Conservation (phyloP, 192 early-diverging fungal species). For the Oehlia diaphana region DNA sequence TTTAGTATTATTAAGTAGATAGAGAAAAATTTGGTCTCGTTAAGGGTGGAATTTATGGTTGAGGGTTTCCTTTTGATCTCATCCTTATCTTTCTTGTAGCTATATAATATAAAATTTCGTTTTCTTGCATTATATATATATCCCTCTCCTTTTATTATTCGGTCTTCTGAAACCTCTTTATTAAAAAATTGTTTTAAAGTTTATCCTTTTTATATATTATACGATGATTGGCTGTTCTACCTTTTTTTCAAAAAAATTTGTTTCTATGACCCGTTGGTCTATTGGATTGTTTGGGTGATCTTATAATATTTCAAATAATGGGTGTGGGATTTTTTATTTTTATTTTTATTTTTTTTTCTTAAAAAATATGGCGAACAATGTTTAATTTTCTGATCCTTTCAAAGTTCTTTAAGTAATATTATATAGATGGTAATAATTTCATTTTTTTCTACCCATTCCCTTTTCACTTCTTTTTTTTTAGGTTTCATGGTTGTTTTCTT, state of each 20-base stretch:
- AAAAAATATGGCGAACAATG: conserved; percentile 5
- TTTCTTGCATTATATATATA: background rate
- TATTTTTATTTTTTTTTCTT: background rate
- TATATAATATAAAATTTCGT: background rate
- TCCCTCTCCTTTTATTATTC: conserved; percentile 11
- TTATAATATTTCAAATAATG: background rate
- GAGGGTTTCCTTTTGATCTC: background rate
- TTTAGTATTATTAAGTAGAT: background rate
- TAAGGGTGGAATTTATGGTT: background rate
- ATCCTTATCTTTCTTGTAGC: conserved; percentile 1
- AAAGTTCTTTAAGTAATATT: conserved; percentile 1
- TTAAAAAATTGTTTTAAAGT: background rate
- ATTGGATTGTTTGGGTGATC: conserved; percentile 11
- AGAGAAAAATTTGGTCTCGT: background rate
- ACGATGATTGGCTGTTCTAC: background rate
- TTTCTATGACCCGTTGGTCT: conserved; percentile 7
- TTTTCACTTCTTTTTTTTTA: background rate
- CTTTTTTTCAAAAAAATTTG: background rate
- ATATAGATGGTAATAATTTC: conserved; percentile 2
- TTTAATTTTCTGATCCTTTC: background rate
- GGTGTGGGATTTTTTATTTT: background rate
- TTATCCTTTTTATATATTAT: background rate
- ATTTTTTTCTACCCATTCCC: conserved; percentile 3
- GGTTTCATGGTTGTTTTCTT: background rate
- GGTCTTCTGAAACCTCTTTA: background rate